Evolutionary conservation across 192 early-diverging fungal genomes (phyloP), one percentile per base, ranked within the genome.

Genomic region (Chytriomyces sp.): DNA sequence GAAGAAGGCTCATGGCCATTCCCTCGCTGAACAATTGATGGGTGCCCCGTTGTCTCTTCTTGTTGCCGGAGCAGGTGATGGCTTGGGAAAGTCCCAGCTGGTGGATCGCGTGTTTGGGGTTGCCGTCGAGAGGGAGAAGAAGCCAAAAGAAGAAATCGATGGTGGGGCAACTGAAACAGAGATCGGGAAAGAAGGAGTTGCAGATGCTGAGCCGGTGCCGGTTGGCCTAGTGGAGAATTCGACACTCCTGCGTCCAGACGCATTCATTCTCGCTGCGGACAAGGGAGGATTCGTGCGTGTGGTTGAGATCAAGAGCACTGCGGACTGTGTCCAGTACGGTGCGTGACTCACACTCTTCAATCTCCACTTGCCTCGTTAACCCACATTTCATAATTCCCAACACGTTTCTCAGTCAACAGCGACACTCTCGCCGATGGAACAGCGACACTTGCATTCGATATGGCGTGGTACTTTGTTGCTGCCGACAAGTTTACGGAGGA

Each of bases 31-130:
- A 16, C 10, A 50, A 26, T 50, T 69, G n/a, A 50, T 50, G 49
- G 45, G 48, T 1, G 23, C 45, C 2, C 68, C 68, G 1, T 69
- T 69, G 20, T 20, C 9, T 1, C 47, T 69, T 16, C 18, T 49
- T 43, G 68, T 69, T 7, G n/a, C 68, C 24, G 68, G 68, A 8
- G 20, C 46, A 4, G 35, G 35, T 35, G 35, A 47, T 13, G 49
- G 68, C 23, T 26, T 18, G 10, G 68, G 68, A 8, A 45, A 20
- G 8, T 23, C 49, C 48, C 45, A 20, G 5, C n/a, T 69, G 2
- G 50, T 69, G 7, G 49, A 48, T 11, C 10, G 20, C 7, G 68
- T 69, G 49, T 69, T 69, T 69, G 68, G 68, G 7, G 49, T 69
- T 11, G 18, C 65, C 13, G 23, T 67, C 43, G 62, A 28, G 11